These are phyloP conservation scores for Gamarada debralockiae DNA, from an alignment of 495 filamentous ascomycete genomes.

Conservation along the genomic window DNA sequence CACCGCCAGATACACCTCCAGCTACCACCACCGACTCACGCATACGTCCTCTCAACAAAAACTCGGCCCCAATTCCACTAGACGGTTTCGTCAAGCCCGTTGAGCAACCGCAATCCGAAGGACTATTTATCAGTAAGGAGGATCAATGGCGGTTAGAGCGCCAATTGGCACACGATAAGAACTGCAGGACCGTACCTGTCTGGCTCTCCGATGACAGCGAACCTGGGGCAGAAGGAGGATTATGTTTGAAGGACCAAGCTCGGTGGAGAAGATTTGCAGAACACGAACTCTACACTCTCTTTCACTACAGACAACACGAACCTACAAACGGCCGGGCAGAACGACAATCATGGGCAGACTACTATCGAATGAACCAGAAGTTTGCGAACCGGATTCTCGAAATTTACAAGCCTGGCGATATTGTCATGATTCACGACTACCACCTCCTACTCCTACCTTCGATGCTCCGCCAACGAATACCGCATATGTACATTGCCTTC, in stretches of 20 bases:
- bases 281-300: conserved; percentile 80
- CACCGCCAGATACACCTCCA: conserved; percentile 37
- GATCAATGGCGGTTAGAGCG: conserved; percentile 67
- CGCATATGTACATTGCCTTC: conserved; percentile 85
- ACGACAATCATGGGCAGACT: conserved; percentile 83
- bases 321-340: conserved; percentile 79
- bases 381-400: conserved; percentile 84
- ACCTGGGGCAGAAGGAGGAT: conserved; percentile 50
- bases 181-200: conserved; percentile 67
- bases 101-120: conserved; percentile 55
- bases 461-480: conserved; percentile 74
- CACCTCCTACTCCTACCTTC: conserved; percentile 82
- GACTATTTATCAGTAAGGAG: conserved; percentile 55
- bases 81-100: conserved; percentile 51
- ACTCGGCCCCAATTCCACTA: conserved; percentile 68
- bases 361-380: conserved; percentile 78
- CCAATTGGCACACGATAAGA: conserved; percentile 61
- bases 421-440: conserved; percentile 90
- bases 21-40: conserved; percentile 32
- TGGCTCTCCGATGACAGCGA: conserved; percentile 76
- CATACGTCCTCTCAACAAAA: conserved; percentile 46
- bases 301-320: conserved; percentile 91
- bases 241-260: conserved; percentile 69
- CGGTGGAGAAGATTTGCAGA: conserved; percentile 87
- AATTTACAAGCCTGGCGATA: conserved; percentile 83